These are phyloP conservation scores for Thelonectria blattea DNA, from an alignment of 2,329 filamentous ascomycete genomes.

Conservation along the genomic window DNA sequence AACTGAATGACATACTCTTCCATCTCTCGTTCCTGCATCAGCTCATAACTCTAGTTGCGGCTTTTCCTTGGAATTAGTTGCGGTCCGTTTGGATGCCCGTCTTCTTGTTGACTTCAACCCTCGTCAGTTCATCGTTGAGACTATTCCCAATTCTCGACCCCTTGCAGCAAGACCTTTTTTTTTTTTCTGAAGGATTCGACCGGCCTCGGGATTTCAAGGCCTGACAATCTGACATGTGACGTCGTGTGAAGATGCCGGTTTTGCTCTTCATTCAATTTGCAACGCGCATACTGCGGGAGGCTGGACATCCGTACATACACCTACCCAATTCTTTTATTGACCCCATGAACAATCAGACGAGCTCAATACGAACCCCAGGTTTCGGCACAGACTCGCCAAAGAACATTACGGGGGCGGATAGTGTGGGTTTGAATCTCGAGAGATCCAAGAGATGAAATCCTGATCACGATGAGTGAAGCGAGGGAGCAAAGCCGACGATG, in stretches of 20 bases:
- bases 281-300: background rate
- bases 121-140: background rate
- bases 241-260: background rate
- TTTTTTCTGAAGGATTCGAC: slow-evolving; percentile 4
- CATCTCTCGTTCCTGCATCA: slow-evolving; percentile 17
- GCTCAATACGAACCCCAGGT: background rate
- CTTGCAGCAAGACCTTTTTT: background rate
- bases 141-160: slow-evolving; percentile 17
- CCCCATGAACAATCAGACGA: background rate
- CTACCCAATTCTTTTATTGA: background rate
- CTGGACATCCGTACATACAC: background rate
- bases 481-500: background rate
- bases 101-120: background rate
- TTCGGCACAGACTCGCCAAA: slow-evolving; percentile 4
- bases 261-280: background rate
- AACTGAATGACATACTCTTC: background rate
- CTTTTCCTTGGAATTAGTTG: slow-evolving; percentile 16
- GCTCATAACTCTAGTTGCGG: background rate
- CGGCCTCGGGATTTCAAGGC: slow-evolving; percentile 15
- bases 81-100: background rate
- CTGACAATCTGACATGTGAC: slow-evolving; percentile 16
- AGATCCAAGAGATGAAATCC: background rate
- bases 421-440: slow-evolving; percentile 1
- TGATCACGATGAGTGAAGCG: background rate
- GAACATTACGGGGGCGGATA: slow-evolving; percentile 14